These are phyloP conservation scores for Cyanophora paradoxa DNA, from an alignment of 78 protist species.

Conservation along the genomic window DNA sequence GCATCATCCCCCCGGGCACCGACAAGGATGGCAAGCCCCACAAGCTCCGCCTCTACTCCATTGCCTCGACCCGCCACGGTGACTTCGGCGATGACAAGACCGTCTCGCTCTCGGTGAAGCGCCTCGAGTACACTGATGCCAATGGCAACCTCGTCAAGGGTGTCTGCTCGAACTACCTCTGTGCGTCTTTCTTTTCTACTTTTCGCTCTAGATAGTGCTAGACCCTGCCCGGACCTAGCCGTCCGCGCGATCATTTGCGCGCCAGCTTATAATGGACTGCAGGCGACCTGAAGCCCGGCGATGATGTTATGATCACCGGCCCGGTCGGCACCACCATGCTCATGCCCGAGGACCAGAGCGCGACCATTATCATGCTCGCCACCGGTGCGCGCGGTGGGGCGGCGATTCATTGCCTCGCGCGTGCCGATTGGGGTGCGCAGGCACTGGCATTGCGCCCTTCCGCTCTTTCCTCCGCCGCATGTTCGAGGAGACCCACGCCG, in stretches of 20 bases:
- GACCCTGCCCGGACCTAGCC: no score
- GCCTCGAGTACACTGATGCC: neutral
- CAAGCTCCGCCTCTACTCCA: conserved; percentile 41
- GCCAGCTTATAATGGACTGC: no score
- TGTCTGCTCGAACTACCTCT: conserved; percentile 45
- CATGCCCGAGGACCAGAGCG: conserved; percentile 33
- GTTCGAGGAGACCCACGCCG: conserved; percentile 35
- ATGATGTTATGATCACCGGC: conserved; percentile 29
- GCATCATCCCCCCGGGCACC: conserved; percentile 39
- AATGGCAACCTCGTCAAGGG: conserved; percentile 9
- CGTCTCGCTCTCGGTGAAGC: neutral
- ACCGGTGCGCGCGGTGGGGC: no score
- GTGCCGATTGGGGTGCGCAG: no score
- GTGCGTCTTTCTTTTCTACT: no score
- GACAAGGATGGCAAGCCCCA: conserved; percentile 44
- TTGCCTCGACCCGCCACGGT: conserved; percentile 40
- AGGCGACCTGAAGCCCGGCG: conserved; percentile 34
- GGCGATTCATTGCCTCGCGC: no score
- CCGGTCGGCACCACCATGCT: conserved; percentile 39
- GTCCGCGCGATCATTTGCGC: no score
- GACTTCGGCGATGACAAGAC: neutral
- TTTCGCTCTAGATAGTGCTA: no score
- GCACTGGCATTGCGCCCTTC: conserved; percentile 44
- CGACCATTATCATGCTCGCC: conserved; percentile 35
- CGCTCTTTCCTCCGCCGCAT: conserved; percentile 46